These are phyloP conservation scores for Blastocystis sp. DNA, from an alignment of 352 stramenopile species.

Conservation along the genomic window DNA sequence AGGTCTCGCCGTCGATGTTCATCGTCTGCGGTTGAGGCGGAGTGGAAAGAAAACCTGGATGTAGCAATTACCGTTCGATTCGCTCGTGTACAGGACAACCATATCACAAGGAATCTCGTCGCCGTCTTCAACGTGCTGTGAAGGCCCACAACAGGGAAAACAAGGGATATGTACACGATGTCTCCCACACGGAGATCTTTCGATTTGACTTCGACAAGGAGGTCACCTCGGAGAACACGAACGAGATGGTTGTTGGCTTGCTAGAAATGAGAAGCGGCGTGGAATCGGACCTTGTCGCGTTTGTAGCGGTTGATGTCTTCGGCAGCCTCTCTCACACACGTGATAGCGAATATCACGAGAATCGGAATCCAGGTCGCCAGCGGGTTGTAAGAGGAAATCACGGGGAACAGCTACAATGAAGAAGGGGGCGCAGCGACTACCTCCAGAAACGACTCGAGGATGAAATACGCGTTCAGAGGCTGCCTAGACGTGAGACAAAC, in stretches of 20 bases:
- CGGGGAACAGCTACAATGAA: constrained; percentile 35
- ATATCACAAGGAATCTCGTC: constrained; percentile 71
- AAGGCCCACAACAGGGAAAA: background rate
- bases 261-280: constrained; percentile 22
- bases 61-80: constrained; percentile 73
- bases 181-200: constrained; percentile 48
- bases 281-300: constrained; percentile 76
- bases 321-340: constrained; percentile 80
- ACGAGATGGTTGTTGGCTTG: constrained; percentile 37
- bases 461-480: constrained; percentile 51
- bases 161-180: constrained; percentile 62
- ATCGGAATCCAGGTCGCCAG: constrained; percentile 80
- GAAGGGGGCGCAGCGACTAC: background rate
- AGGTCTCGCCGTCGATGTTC: constrained; percentile 84
- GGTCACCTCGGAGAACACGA: constrained; percentile 15
- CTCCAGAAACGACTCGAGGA: constrained; percentile 43
- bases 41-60: constrained; percentile 56
- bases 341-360: constrained; percentile 83
- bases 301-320: constrained; percentile 83
- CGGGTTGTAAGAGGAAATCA: constrained; percentile 80
- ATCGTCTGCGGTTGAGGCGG: constrained; percentile 77
- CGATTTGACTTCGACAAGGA: constrained; percentile 36
- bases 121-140: constrained; percentile 63
- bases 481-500: background rate
- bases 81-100: constrained; percentile 68